These are phyloP conservation scores for Termitomyces sp. DNA, from an alignment of 768 basidiomycete species.

Conservation along the genomic window DNA sequence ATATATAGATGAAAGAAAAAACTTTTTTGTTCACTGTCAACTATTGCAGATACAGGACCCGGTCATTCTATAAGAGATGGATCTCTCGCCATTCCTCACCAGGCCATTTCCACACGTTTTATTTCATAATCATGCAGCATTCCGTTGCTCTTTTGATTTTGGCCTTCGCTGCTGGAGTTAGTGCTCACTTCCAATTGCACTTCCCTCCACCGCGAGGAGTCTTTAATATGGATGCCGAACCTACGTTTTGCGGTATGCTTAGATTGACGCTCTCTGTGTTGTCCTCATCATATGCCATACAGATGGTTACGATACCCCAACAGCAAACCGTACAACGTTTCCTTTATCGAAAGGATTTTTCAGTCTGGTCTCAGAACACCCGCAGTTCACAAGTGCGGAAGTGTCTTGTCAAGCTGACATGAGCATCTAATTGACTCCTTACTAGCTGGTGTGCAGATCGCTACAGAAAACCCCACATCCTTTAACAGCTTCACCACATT, in stretches of 20 bases:
- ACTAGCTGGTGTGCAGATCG: conserved; percentile 49
- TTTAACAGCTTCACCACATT: conserved; percentile 50
- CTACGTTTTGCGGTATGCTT: conserved; percentile 60
- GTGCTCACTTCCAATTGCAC: conserved; percentile 78
- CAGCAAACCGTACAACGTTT: conserved; percentile 60
- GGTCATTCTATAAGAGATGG: neutral
- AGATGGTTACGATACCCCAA: conserved; percentile 60
- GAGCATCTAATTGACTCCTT: neutral
- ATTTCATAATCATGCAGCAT: conserved; percentile 7
- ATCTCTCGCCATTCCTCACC: neutral
- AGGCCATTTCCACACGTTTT: neutral
- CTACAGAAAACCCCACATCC: conserved; percentile 46
- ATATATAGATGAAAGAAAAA: conserved; percentile 14
- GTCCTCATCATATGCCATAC: conserved; percentile 3
- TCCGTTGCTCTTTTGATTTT: conserved; percentile 28
- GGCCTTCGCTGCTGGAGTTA: conserved; percentile 35
- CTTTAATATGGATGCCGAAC: conserved; percentile 58
- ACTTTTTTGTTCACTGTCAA: conserved; percentile 16
- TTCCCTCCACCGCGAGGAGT: conserved; percentile 69
- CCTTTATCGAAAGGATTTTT: conserved; percentile 62
- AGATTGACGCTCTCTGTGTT: neutral
- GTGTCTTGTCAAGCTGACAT: conserved; percentile 2
- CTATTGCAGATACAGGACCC: neutral
- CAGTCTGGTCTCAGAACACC: conserved; percentile 61
- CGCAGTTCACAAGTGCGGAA: conserved; percentile 50